Conservation (phyloP, 2,329 filamentous ascomycete genomes). For the Monosporascus sp. region DNA sequence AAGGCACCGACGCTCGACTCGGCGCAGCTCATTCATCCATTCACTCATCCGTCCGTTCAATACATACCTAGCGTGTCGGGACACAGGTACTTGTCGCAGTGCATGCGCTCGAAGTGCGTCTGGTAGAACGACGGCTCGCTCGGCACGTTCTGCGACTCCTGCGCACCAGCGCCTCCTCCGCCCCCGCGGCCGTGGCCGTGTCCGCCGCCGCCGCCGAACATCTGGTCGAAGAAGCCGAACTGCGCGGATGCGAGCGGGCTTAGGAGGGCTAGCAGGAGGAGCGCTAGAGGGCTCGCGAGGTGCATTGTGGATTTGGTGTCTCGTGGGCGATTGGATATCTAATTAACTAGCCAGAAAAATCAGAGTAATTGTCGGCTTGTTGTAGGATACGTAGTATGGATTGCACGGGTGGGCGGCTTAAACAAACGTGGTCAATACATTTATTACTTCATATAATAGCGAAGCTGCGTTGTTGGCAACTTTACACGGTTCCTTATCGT, state of each 20-base stretch:
- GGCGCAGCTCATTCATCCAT: too few species aligned
- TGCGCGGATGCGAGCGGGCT: conserved; percentile 61
- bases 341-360: too few species aligned
- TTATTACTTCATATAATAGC: too few species aligned
- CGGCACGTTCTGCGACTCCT: conserved; percentile 69
- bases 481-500: conserved; percentile 17
- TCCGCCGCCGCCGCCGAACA: conserved; percentile 65
- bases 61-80: conserved; percentile 68
- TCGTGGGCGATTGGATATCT: not conserved
- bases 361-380: too few species aligned
- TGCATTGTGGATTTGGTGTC: conserved; percentile 24
- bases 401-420: too few species aligned
- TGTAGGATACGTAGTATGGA: too few species aligned
- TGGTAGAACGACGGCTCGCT: conserved; percentile 77
- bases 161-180: conserved; percentile 28
- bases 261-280: conserved; percentile 54
- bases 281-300: conserved; percentile 18
- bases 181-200: conserved; percentile 10
- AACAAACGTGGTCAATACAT: too few species aligned
- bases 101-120: conserved; percentile 48
- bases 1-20: too few species aligned
- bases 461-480: conserved; percentile 19
- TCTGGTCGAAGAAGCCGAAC: conserved; percentile 97
- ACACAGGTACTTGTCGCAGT: conserved; percentile 90
- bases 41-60: too few species aligned